Percentiles rank a stretch among this genome's conserved stretches.
phyloP scores from a whole-genome alignment of 305 asterid species.

The Striga hermonthica region DNA sequence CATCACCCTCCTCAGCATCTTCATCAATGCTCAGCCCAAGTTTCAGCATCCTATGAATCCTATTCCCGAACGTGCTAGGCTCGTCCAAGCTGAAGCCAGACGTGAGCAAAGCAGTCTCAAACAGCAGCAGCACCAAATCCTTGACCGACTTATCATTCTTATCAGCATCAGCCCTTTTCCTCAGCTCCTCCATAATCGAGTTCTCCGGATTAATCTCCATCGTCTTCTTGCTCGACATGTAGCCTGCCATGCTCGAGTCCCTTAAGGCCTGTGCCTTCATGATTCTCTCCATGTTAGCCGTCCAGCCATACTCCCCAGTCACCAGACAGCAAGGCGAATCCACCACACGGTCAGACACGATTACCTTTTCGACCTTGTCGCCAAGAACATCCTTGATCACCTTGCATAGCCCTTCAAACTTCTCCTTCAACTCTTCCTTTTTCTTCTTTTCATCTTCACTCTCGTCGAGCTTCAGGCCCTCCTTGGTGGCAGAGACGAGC shows the following conservation, averaged over 20 bases:
- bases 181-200: conserved; percentile 41
- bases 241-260: conserved; percentile 42
- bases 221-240: conserved; percentile 45
- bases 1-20: conserved; percentile 36
- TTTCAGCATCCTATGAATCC: conserved; percentile 43
- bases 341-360: conserved; percentile 41
- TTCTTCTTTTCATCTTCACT: conserved; percentile 40
- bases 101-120: conserved; percentile 41
- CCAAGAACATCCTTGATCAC: conserved; percentile 43
- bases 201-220: conserved; percentile 43
- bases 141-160: conserved; percentile 42
- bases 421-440: conserved; percentile 38
- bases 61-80: conserved; percentile 41
- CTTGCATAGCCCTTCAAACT: conserved; percentile 45
- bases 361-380: conserved; percentile 38
- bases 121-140: conserved; percentile 42
- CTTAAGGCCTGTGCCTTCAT: conserved; percentile 43
- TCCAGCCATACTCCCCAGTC: conserved; percentile 49
- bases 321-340: conserved; percentile 50
- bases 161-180: conserved; percentile 43
- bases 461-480: conserved; percentile 42
- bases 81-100: conserved; percentile 43
- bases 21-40: conserved; percentile 45
- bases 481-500: conserved; percentile 44
- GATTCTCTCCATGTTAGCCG: conserved; percentile 49